A percentile compares a stretch with the other conserved stretches of the same genome.
Evolutionary conservation across 1,284 basidiomycete genomes (phyloP).

Genomic region (Leccinum holopus): DNA sequence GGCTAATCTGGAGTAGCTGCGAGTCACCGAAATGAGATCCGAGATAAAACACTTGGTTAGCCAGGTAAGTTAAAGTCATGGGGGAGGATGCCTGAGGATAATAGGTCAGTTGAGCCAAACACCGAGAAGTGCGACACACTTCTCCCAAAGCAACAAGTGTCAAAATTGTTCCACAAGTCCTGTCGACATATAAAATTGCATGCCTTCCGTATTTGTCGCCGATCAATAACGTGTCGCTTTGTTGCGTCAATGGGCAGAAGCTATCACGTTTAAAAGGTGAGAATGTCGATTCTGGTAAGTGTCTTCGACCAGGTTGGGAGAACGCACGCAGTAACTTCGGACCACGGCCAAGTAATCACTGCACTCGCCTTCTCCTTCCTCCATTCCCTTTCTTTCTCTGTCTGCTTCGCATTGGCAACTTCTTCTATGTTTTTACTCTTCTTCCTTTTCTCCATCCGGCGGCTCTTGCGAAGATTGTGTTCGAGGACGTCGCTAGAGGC

Average conservation of each 20-base stretch:
- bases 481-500: constrained; percentile 46
- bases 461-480: constrained; percentile 54
- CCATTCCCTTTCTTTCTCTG: constrained; percentile 54
- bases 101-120: constrained; percentile 4
- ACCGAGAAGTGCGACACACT: constrained; percentile 41
- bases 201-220: constrained; percentile 80
- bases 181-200: constrained; percentile 59
- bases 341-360: constrained; percentile 70
- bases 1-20: constrained; percentile 64
- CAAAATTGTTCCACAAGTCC: constrained; percentile 42
- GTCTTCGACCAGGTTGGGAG: constrained; percentile 6
- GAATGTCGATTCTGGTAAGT: not conserved
- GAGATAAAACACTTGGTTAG: constrained; percentile 72
- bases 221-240: constrained; percentile 56
- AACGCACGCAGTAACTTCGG: constrained; percentile 59
- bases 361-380: constrained; percentile 54
- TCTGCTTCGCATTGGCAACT: constrained; percentile 47
- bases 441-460: constrained; percentile 50
- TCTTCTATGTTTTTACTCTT: constrained; percentile 43
- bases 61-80: constrained; percentile 75
- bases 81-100: constrained; percentile 67
- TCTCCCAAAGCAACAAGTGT: constrained; percentile 70
- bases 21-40: constrained; percentile 86
- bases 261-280: constrained; percentile 35
- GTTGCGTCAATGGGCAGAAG: constrained; percentile 48